phyloP scores from a whole-genome alignment of 768 basidiomycete species.

The Russula compacta region DNA sequence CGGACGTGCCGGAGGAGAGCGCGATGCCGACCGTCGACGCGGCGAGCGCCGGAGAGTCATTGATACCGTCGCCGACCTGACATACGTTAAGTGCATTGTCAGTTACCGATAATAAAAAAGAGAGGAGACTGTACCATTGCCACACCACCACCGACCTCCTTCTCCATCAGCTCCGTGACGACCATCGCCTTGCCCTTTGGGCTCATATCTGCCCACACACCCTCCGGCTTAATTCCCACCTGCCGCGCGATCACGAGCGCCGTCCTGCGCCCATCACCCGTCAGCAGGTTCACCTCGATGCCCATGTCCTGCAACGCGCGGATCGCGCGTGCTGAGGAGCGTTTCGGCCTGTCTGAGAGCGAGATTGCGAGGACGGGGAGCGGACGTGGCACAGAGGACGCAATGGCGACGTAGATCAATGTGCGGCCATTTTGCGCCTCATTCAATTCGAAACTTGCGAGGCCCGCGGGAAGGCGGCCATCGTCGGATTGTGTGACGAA shows the following conservation, averaged over 20 bases:
- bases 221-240: conserved; percentile 75
- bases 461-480: conserved; percentile 45
- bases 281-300: conserved; percentile 87
- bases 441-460: conserved; percentile 55
- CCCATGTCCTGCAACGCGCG: conserved; percentile 79
- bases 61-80: conserved; percentile 97
- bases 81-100: background rate
- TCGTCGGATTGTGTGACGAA: conserved; percentile 55
- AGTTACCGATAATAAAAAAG: background rate
- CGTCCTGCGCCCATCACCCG: conserved; percentile 82
- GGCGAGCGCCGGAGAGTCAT: conserved; percentile 95
- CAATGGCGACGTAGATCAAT: conserved; percentile 77
- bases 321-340: conserved; percentile 77
- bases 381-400: conserved; percentile 34
- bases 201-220: conserved; percentile 88
- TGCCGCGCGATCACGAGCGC: conserved; percentile 84
- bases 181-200: conserved; percentile 92
- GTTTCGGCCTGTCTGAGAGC: conserved; percentile 79
- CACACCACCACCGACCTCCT: conserved; percentile 53
- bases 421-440: conserved; percentile 73
- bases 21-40: conserved; percentile 96
- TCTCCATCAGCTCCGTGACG: conserved; percentile 70
- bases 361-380: conserved; percentile 73
- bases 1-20: conserved; percentile 90
- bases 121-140: conserved; percentile 67